Base-by-base conservation (phyloP, 352 stramenopile genomes). In the Phytophthora litchii region DNA sequence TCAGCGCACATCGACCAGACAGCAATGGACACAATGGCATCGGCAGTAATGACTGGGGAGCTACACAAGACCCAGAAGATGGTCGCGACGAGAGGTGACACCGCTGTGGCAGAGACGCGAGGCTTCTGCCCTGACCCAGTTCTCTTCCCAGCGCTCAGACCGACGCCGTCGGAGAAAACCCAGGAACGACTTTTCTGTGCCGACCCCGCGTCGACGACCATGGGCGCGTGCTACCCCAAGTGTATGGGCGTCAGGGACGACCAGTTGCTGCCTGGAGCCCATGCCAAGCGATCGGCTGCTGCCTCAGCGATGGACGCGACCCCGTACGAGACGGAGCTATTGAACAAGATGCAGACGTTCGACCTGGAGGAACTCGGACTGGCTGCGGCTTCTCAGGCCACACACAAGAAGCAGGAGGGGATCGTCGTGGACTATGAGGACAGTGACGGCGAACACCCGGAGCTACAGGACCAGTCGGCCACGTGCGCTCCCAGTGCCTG, bases 381-480 rank as follows among this genome's bases (percentile, higher is more conserved):
- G 37, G 46, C 43, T 12, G 46, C 48, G 20, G 55, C 38, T 21
- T 46, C 35, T 7, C 36, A 52, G n/a, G 27, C 11, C 14, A 17
- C 17, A 20, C 21, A 50, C 13, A 42, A 42, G 42, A 42, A 59
- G 19, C 38, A 55, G 50, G 31, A 57, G 44, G 72, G 69, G 46
- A 80, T 89, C 45, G 67, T 83, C n/a, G 79, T 89, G 20, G 79
- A 87, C 43, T 89, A 89, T 27, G 79, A 89, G 35, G 58, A 71
- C 21, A 61, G 46, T 40, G 56, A 64, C 14, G 54, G 56, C 25
- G 58, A 69, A 10, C 42, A 54, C 25, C 50, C 38, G 46, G n/a
- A 63, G 19, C 36, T 38, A 16, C 21, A 46, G n/a, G 29, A 62
- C 2, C 14, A 65, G 19, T 46, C 32, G 8, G 60, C 44, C 3